A percentile compares a stretch with the other conserved stretches of the same genome.
phyloP scores from a whole-genome alignment of 148 eudicot species.

The Camellia granthamiana region DNA sequence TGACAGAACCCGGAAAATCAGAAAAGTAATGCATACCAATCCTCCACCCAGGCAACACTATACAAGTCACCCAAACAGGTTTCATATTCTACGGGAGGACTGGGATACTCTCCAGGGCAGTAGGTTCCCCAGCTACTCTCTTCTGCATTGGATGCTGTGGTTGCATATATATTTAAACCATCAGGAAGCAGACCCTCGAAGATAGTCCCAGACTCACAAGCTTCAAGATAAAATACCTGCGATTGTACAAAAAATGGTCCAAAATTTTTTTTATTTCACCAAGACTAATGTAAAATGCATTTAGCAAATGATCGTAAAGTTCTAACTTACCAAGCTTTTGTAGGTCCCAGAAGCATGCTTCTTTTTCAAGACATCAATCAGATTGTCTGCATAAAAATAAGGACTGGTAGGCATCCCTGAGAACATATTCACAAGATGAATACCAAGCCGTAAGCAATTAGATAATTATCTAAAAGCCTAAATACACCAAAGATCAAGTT shows the following conservation, averaged over 20 bases:
- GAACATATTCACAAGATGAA: not conserved
- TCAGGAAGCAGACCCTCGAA: slow-evolving; percentile 89
- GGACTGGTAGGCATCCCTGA: slow-evolving; percentile 92
- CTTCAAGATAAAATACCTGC: slow-evolving; percentile 92
- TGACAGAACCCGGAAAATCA: not conserved
- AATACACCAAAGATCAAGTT: not conserved
- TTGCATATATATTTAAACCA: slow-evolving; percentile 79
- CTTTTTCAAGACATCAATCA: slow-evolving; percentile 62
- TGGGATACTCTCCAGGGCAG: slow-evolving; percentile 83
- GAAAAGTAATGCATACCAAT: slow-evolving; percentile 46
- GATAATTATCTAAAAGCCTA: not conserved
- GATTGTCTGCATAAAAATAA: slow-evolving; percentile 72
- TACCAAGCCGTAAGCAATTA: not conserved
- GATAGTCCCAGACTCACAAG: slow-evolving; percentile 94
- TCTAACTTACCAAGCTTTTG: slow-evolving; percentile 70
- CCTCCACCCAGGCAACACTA: slow-evolving; percentile 98
- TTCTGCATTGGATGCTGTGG: slow-evolving; percentile 83
- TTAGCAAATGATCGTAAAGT: not conserved
- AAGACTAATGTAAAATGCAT: not conserved
- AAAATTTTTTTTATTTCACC: not conserved
- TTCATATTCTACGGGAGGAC: slow-evolving; percentile 80
- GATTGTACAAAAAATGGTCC: slow-evolving; percentile 13
- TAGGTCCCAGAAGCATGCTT: slow-evolving; percentile 86
- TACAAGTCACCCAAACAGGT: slow-evolving; percentile 93
- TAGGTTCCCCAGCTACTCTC: slow-evolving; percentile 97